These are phyloP conservation scores for Mrakia blollopis DNA, from an alignment of 768 basidiomycete species.

Conservation along the genomic window DNA sequence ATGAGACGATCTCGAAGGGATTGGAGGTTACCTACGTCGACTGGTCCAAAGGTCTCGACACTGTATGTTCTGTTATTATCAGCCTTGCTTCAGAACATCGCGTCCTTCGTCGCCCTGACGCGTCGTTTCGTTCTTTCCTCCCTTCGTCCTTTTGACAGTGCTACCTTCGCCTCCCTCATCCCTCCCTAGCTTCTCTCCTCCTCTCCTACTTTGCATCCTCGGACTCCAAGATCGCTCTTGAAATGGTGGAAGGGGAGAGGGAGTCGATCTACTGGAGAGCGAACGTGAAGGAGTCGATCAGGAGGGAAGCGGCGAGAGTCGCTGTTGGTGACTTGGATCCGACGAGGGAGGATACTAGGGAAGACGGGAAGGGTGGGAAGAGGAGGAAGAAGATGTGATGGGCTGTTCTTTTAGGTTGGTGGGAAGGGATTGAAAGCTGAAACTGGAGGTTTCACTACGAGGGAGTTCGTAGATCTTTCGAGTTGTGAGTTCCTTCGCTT, in stretches of 20 bases:
- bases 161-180: not conserved
- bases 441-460: not conserved
- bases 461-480: not conserved
- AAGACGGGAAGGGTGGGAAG: not conserved
- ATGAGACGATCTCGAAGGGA: slow-evolving; percentile 5
- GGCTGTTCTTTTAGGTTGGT: not conserved
- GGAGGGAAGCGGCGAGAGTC: not conserved
- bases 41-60: slow-evolving; percentile 19
- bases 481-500: not conserved
- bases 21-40: slow-evolving; percentile 7
- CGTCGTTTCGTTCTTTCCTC: not conserved
- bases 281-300: slow-evolving; percentile 13
- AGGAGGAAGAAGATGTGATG: slow-evolving; percentile 17
- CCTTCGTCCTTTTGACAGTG: not conserved
- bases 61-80: not conserved
- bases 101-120: not conserved
- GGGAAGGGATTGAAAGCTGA: not conserved
- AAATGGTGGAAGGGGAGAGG: not conserved
- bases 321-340: not conserved
- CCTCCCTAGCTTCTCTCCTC: not conserved
- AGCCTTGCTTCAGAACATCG: not conserved
- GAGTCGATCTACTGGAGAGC: slow-evolving; percentile 15
- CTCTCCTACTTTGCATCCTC: not conserved
- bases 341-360: not conserved
- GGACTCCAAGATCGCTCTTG: not conserved